Percentiles rank a stretch among this genome's conserved stretches.
These are phyloP conservation scores for Daldinia eschscholtzii DNA, from an alignment of 2,329 filamentous ascomycete genomes.

Conservation along the genomic window DNA sequence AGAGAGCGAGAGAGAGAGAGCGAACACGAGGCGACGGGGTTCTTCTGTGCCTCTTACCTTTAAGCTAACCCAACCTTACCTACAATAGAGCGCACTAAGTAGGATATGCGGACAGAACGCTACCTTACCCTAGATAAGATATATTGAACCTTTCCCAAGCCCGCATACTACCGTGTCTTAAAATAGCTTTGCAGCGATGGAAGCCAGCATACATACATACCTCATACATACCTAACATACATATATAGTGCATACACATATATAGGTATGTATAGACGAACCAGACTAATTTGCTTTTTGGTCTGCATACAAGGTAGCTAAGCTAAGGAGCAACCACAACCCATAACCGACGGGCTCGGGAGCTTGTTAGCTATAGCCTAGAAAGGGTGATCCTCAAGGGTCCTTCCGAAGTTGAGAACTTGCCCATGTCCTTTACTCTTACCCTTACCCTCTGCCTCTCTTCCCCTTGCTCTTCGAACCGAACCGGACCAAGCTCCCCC, in stretches of 20 bases:
- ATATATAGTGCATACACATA: conserved; percentile 15
- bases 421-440: neutral
- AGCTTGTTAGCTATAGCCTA: conserved; percentile 21
- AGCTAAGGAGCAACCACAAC: conserved; percentile 27
- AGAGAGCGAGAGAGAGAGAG: neutral
- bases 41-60: neutral
- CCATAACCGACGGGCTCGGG: conserved; percentile 22
- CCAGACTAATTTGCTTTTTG: conserved; percentile 11
- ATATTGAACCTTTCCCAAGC: conserved; percentile 23
- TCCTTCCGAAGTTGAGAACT: conserved; percentile 17
- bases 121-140: conserved; percentile 37
- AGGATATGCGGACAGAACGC: conserved; percentile 1
- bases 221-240: neutral
- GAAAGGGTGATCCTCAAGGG: conserved; percentile 24
- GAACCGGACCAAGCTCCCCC: neutral
- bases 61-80: neutral
- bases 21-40: conserved; percentile 1
- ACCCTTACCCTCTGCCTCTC: neutral
- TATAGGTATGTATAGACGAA: neutral
- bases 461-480: conserved; percentile 1
- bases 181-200: conserved; percentile 35
- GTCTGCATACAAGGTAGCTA: conserved; percentile 8
- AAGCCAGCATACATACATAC: neutral
- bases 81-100: neutral
- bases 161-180: conserved; percentile 20